Conservation (phyloP, 768 basidiomycete genomes). For the Auriscalpium microsporum region DNA sequence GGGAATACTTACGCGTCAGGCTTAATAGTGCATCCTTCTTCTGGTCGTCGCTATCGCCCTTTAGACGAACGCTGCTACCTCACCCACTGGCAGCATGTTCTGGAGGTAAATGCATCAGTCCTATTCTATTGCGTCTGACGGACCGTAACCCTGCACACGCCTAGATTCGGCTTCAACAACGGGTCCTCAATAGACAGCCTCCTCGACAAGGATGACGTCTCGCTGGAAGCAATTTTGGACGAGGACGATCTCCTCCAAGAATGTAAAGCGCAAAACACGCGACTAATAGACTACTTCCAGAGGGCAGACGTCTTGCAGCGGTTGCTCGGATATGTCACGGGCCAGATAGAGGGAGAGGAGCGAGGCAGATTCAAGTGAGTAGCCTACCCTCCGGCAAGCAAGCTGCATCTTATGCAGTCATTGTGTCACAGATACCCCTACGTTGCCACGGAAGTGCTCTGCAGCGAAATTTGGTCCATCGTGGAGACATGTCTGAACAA, state of each 20-base stretch:
- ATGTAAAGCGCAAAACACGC: slow-evolving; percentile 89
- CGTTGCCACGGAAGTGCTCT: slow-evolving; percentile 89
- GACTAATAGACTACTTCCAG: slow-evolving; percentile 82
- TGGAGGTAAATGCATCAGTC: slow-evolving; percentile 12
- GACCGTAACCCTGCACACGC: background rate
- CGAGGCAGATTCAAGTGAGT: slow-evolving; percentile 76
- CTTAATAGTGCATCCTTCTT: too few species aligned
- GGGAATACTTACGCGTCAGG: too few species aligned
- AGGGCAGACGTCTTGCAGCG: slow-evolving; percentile 73
- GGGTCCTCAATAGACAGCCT: slow-evolving; percentile 84
- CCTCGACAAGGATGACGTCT: slow-evolving; percentile 83
- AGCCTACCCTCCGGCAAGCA: slow-evolving; percentile 1
- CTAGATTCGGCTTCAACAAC: slow-evolving; percentile 87
- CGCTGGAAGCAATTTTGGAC: slow-evolving; percentile 85
- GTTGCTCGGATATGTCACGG: slow-evolving; percentile 78
- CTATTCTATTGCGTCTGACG: background rate
- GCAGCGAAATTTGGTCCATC: slow-evolving; percentile 93
- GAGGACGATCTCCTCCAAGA: slow-evolving; percentile 92
- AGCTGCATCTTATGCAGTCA: slow-evolving; percentile 11
- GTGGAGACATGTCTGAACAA: slow-evolving; percentile 79
- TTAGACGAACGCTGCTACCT: too few species aligned
- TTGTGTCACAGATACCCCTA: slow-evolving; percentile 59
- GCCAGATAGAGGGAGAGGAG: slow-evolving; percentile 76
- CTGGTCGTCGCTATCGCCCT: too few species aligned
- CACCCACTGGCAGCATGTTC: slow-evolving; percentile 6